These are phyloP conservation scores for Aspergillus coremiiformis DNA, from an alignment of 495 filamentous ascomycete species.

Conservation along the genomic window DNA sequence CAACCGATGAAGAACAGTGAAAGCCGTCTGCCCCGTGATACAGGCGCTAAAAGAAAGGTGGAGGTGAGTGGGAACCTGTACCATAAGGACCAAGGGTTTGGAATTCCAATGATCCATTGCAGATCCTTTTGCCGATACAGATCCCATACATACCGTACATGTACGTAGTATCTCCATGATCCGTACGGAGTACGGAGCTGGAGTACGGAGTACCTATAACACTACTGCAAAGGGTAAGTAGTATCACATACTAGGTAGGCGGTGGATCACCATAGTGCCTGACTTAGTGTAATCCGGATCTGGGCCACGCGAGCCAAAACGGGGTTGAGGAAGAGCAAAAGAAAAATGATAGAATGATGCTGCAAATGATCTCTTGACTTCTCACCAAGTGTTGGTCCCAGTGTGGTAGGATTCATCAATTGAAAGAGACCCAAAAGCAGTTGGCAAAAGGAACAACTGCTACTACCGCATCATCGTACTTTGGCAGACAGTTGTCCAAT, in stretches of 20 bases:
- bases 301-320: slow-evolving; percentile 20
- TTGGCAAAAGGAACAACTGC: not conserved
- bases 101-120: slow-evolving; percentile 4
- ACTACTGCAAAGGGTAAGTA: slow-evolving; percentile 8
- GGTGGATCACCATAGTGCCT: slow-evolving; percentile 20
- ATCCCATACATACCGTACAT: not conserved
- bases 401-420: slow-evolving; percentile 5
- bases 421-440: not conserved
- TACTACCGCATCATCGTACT: slow-evolving; percentile 23
- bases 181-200: too few species aligned
- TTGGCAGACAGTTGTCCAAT: slow-evolving; percentile 11
- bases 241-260: not conserved
- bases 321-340: slow-evolving; percentile 12
- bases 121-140: slow-evolving; percentile 1
- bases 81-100: slow-evolving; percentile 10
- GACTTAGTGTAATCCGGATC: slow-evolving; percentile 17
- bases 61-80: slow-evolving; percentile 4
- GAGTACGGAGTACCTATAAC: too few species aligned
- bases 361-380: slow-evolving; percentile 21
- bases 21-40: slow-evolving; percentile 3
- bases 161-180: not conserved
- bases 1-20: not conserved
- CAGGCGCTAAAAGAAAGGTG: slow-evolving; percentile 8
- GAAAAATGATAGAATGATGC: slow-evolving; percentile 13
- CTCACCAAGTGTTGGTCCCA: not conserved